Conservation (phyloP, 768 basidiomycete genomes). For the Mycena rosella region DNA sequence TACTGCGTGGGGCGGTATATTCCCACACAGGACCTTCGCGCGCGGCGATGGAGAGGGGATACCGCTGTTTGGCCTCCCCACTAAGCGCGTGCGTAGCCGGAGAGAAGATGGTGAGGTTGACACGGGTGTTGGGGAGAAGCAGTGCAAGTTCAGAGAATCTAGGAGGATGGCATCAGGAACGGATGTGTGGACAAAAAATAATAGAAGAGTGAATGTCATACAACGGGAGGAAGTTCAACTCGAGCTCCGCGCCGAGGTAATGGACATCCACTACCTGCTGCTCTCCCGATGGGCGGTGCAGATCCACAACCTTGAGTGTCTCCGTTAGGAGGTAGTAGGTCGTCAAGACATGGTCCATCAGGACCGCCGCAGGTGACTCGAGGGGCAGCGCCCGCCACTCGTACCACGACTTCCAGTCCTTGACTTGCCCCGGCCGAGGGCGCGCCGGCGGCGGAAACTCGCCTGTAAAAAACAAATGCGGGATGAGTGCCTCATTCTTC, state of each 20-base stretch:
- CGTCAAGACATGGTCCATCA: slow-evolving; percentile 55
- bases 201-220: slow-evolving; percentile 38
- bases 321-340: slow-evolving; percentile 52
- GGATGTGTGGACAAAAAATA: neutral
- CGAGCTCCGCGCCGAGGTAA: slow-evolving; percentile 55
- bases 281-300: slow-evolving; percentile 34
- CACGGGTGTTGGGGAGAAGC: slow-evolving; percentile 55
- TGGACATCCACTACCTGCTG: slow-evolving; percentile 50
- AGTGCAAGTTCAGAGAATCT: slow-evolving; percentile 59
- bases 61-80: slow-evolving; percentile 40
- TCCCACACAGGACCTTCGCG: slow-evolving; percentile 38
- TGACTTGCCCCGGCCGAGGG: slow-evolving; percentile 42
- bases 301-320: slow-evolving; percentile 47
- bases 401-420: slow-evolving; percentile 58
- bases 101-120: slow-evolving; percentile 54
- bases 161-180: neutral
- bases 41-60: slow-evolving; percentile 42
- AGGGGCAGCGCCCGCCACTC: slow-evolving; percentile 54
- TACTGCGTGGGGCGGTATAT: slow-evolving; percentile 46
- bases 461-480: slow-evolving; percentile 46
- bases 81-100: slow-evolving; percentile 46
- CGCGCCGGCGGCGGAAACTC: slow-evolving; percentile 30
- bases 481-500: slow-evolving; percentile 45
- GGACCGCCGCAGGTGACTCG: slow-evolving; percentile 54
- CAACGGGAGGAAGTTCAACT: slow-evolving; percentile 57